phyloP scores from a whole-genome alignment of 345 rosid species.

The Populus tremula region DNA sequence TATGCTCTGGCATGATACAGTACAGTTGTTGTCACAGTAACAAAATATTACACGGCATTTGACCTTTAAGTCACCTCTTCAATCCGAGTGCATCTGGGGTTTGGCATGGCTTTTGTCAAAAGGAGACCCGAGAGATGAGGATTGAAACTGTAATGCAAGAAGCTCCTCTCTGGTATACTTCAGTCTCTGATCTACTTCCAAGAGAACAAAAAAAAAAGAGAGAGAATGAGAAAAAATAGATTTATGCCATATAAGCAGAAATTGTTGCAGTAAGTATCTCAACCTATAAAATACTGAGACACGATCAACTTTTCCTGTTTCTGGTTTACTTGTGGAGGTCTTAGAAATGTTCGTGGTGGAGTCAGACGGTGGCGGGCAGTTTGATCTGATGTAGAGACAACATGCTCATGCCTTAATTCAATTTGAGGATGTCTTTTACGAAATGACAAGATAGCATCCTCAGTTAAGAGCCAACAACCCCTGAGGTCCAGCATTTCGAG shows the following conservation, averaged over 20 bases:
- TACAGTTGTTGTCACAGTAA: no score
- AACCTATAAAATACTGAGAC: conserved; percentile 22
- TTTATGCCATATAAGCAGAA: neutral
- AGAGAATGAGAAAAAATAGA: neutral
- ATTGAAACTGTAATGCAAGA: conserved; percentile 47
- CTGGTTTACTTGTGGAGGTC: conserved; percentile 15
- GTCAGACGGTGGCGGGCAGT: conserved; percentile 21
- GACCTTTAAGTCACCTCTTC: neutral
- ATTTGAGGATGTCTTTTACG: conserved; percentile 48
- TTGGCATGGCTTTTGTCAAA: neutral
- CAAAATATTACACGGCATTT: neutral
- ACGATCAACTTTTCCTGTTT: conserved; percentile 25
- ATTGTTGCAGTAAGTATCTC: neutral
- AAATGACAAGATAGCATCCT: conserved; percentile 47
- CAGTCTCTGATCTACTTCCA: conserved; percentile 65
- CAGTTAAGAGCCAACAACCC: conserved; percentile 87
- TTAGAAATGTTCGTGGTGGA: conserved; percentile 18
- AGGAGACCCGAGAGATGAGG: conserved; percentile 32
- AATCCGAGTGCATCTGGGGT: neutral
- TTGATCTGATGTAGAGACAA: conserved; percentile 26
- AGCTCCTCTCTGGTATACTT: conserved; percentile 65
- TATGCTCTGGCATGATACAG: no score
- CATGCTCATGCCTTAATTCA: conserved; percentile 56
- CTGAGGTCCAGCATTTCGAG: conserved; percentile 62
- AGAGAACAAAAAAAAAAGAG: neutral